Conservation (phyloP, 176 grass and related monocot genomes). For the Oryza coarctata region DNA sequence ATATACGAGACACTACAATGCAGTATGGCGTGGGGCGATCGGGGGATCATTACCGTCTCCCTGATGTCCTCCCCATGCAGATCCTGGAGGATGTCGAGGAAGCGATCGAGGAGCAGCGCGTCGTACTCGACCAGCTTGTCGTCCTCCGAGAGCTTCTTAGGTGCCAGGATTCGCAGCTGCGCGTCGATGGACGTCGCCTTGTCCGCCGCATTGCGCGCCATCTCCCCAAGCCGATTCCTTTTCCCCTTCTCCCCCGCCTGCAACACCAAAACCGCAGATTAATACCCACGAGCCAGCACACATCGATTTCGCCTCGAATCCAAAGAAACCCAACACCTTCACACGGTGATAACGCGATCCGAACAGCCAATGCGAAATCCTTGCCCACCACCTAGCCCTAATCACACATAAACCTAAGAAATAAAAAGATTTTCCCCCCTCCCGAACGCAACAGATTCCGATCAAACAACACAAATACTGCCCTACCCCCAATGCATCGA, state of each 20-base stretch:
- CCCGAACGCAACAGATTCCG: background rate
- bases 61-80: conserved; percentile 72
- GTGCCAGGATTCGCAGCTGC: conserved; percentile 71
- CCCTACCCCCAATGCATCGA: background rate
- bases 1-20: background rate
- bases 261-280: conserved; percentile 31
- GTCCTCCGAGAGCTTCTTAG: conserved; percentile 82
- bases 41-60: conserved; percentile 54
- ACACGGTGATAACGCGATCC: background rate
- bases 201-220: conserved; percentile 54
- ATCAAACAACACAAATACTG: conserved; percentile 20
- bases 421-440: background rate
- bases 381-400: background rate
- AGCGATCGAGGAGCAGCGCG: conserved; percentile 78
- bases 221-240: conserved; percentile 1
- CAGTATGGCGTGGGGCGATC: background rate
- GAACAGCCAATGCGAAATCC: background rate
- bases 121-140: conserved; percentile 89
- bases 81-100: conserved; percentile 83
- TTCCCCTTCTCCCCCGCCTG: conserved; percentile 28
- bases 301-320: conserved; percentile 14
- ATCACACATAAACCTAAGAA: conserved; percentile 13
- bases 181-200: conserved; percentile 78
- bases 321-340: background rate
- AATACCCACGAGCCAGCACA: background rate